Conservation (phyloP, 257 asterid species). For the Thymus quinquecostatus region DNA sequence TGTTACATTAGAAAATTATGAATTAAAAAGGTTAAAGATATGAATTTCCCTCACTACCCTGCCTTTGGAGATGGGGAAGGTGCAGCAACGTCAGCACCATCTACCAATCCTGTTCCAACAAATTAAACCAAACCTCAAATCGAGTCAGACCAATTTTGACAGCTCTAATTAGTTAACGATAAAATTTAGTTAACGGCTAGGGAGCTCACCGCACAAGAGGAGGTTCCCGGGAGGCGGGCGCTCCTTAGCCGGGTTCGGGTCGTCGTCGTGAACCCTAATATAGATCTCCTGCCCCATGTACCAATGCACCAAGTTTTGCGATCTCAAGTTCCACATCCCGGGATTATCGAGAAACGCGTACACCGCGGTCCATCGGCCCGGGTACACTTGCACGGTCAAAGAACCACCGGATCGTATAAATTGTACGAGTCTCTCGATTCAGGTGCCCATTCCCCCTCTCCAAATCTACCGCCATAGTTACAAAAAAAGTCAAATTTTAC, state of each 20-base stretch:
- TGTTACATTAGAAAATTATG: background rate
- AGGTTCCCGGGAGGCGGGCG: constrained; percentile 43
- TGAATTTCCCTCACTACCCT: constrained; percentile 24
- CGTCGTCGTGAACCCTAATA: constrained; percentile 41
- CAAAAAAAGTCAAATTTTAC: background rate
- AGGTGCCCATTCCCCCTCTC: constrained; percentile 52
- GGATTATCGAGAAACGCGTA: constrained; percentile 45
- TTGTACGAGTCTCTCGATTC: constrained; percentile 42
- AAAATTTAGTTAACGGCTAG: background rate
- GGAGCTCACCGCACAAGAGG: constrained; percentile 38
- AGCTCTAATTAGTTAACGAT: background rate
- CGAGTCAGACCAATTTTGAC: background rate
- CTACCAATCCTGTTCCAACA: constrained; percentile 29
- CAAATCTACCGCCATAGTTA: constrained; percentile 35
- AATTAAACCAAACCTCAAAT: background rate
- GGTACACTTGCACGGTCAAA: constrained; percentile 47
- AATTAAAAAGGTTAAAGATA: background rate
- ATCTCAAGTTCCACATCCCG: constrained; percentile 50
- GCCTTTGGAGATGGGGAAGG: constrained; percentile 33
- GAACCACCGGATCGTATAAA: constrained; percentile 50
- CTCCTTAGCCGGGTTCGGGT: constrained; percentile 50
- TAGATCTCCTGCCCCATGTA: constrained; percentile 48
- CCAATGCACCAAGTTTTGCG: constrained; percentile 45
- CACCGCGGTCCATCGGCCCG: constrained; percentile 39
- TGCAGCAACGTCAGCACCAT: constrained; percentile 29